These are phyloP conservation scores for Dactylonectria estremocensis DNA, from an alignment of 2,329 filamentous ascomycete genomes.

Conservation along the genomic window DNA sequence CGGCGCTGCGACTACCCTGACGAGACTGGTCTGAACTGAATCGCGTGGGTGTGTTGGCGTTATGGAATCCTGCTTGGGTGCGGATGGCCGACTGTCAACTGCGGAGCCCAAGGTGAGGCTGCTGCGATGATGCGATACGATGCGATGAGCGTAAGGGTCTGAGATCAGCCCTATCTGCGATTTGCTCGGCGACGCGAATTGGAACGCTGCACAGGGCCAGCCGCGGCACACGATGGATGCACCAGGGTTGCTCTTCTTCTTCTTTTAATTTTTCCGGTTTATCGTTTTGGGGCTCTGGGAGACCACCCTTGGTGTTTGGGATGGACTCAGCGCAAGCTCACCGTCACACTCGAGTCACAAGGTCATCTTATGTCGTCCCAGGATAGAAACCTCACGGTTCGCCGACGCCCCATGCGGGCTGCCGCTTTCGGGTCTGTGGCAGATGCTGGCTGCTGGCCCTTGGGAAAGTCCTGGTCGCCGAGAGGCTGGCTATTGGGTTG, in stretches of 20 bases:
- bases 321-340: not conserved
- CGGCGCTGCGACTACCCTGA: not conserved
- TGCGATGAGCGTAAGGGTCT: not conserved
- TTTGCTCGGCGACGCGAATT: not conserved
- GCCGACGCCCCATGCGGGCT: not conserved
- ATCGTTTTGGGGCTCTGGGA: not conserved
- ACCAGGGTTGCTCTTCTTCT: not conserved
- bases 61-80: not conserved
- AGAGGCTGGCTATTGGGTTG: too few relatives aligned
- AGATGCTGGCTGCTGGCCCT: not conserved
- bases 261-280: not conserved
- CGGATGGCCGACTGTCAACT: constrained; percentile 6
- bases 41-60: not conserved
- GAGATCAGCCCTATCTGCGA: not conserved
- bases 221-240: not conserved
- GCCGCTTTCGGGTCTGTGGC: not conserved
- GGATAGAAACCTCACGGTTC: not conserved
- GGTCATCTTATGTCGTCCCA: not conserved
- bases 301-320: not conserved
- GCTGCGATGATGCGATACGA: not conserved
- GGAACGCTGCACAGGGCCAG: not conserved
- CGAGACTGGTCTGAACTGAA: too few relatives aligned
- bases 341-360: constrained; percentile 1
- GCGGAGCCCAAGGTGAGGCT: not conserved
- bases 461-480: not conserved